Evolutionary conservation across 2,329 filamentous ascomycete genomes (phyloP), one percentile per base, ranked within the genome.

Genomic region (Rachicladosporium sp.): DNA sequence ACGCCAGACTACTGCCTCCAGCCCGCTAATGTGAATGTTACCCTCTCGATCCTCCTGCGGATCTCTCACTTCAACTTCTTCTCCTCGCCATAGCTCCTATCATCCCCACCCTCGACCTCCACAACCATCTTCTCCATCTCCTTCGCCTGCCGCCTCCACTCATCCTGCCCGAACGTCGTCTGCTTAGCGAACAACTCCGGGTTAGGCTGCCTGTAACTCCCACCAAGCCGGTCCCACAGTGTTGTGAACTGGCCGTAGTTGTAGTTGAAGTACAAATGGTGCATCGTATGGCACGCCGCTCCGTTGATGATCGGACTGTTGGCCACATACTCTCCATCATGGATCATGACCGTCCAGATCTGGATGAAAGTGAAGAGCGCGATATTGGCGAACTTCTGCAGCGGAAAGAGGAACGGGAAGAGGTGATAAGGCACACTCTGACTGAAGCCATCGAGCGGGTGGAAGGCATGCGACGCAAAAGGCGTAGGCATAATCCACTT

Each of bases 401-500:
- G 73, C 1, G 89, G 89, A 64, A 95, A 91, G 53, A 95, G 61
- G 65, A 95, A 86, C 3, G 88, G 86, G 67, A 89, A 95, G 50
- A 94, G 53, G 66, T 96, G 89, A 67, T 96, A 96, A 1, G 89
- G 89, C 35, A 93, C 60, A 44, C 82, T 83, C 68, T 96, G 89
- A 8, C 78, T 73, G 65, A 81, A 95, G 56, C 89, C 89, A 57
- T 96, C 89, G 38, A 95, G 61, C 1, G 89, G 88, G 68, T 96
- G 87, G 74, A 96, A 96, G 42, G 89, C 89, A 58, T 94, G 83
- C 51, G 81, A 87, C 33, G 89, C 88, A 60, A 77, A 95, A 1
- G 89, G 89, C 3, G 86, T 93, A 2, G 89, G 89, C 85, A 95
- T 93, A 65, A 96, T 95, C 89, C 89, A 96, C 70, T 94, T 95